Base-by-base conservation (phyloP, 768 basidiomycete species). In the Termitomyces titanicus region DNA sequence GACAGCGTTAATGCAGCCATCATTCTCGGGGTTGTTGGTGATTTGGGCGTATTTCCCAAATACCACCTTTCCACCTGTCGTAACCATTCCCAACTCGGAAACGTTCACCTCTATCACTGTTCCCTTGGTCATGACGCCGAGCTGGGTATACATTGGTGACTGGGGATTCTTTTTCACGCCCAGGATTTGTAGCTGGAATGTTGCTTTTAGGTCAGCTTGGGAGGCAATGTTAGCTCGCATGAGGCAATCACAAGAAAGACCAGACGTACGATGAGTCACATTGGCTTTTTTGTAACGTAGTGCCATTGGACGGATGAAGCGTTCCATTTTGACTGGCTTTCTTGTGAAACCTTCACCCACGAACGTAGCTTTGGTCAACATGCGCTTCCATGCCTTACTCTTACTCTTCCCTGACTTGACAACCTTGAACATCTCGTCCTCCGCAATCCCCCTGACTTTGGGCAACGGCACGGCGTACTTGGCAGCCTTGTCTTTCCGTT, bases 391-490 rank as follows among this genome's bases (percentile, higher is more conserved):
- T 17, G 90, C 82, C 73, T 98, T 99, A 66, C 83, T 86, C 75
- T 94, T 97, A 68, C 82, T 89, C 78, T 98, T 98, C 53, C 97
- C 97, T 1, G 96, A 94, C 79, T 94, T 92, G 80, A 99, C 78
- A 29, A 99, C 97, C 79, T 95, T 98, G 81, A 99, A 99, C 90
- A 94, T 97, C 79, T 99, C 97, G 65, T 98, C 97, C 71, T 99
- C 97, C 15, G 96, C 95, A 63, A 99, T 98, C 18, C 97, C 97
- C 56, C 96, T 78, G 50, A 99, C 97, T 74, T 94, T 96, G 47
- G 97, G 97, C 58, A 99, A 69, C 5, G 97, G 97, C 2, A 99
- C 97, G 17, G 94, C 85, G 73, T 92, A 99, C 72, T 97, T 98
- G 17, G 96, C 96, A 2, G 96, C 97, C 77, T 96, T 95, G 77